These are phyloP conservation scores for Leishmania aethiopica DNA, from an alignment of 208 protist genomes.

Conservation along the genomic window DNA sequence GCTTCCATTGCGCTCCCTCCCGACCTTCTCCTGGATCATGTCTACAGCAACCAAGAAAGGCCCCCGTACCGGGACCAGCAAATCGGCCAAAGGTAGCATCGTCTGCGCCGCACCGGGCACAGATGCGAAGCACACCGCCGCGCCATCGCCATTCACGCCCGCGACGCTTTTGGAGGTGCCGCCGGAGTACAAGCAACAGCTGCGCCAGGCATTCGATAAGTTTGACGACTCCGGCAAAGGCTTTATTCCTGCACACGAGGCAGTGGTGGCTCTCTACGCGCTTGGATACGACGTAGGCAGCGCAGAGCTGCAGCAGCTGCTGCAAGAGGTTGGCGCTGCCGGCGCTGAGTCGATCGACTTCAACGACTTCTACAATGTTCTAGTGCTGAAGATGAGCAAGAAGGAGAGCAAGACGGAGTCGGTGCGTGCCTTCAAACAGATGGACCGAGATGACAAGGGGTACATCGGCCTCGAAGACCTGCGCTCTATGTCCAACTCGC, in stretches of 20 bases:
- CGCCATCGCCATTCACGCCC: conserved; percentile 26
- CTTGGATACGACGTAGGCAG: conserved; percentile 95
- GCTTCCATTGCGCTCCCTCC: not conserved
- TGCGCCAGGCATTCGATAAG: conserved; percentile 95
- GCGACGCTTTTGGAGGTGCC: conserved; percentile 60
- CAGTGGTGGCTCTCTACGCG: conserved; percentile 93
- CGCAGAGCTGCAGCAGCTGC: conserved; percentile 83
- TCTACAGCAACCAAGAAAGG: conserved; percentile 1
- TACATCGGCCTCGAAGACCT: conserved; percentile 96
- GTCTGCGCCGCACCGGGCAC: not conserved
- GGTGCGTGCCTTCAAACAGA: conserved; percentile 92
- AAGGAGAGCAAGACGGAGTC: conserved; percentile 85
- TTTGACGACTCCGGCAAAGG: conserved; percentile 95
- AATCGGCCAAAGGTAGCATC: conserved; percentile 7
- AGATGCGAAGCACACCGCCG: conserved; percentile 12
- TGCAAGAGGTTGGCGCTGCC: conserved; percentile 70
- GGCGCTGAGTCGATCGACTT: conserved; percentile 85
- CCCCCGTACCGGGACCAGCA: not conserved
- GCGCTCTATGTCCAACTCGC: conserved; percentile 86
- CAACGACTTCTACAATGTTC: conserved; percentile 89
- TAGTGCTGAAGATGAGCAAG: conserved; percentile 84
- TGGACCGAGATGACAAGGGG: conserved; percentile 92
- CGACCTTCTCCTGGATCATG: not conserved
- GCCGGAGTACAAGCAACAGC: conserved; percentile 82
- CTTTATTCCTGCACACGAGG: conserved; percentile 82